A percentile compares a stretch with the other conserved stretches of the same genome.
These are phyloP conservation scores for Didymosphaeria variabile DNA, from an alignment of 2,329 filamentous ascomycete species.

Conservation along the genomic window DNA sequence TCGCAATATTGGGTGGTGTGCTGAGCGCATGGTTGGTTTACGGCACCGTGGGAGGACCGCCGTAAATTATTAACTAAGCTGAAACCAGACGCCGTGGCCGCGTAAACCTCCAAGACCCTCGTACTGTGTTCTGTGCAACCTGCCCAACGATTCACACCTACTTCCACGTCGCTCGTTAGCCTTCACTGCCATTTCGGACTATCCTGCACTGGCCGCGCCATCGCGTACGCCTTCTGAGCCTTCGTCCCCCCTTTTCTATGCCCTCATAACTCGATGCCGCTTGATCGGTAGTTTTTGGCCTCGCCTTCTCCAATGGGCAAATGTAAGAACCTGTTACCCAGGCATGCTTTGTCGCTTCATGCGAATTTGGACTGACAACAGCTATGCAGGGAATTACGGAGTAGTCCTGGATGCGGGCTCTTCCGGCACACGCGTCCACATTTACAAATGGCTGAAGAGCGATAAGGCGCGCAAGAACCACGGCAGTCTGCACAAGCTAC, in stretches of 20 bases:
- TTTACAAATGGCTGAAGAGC: conserved; percentile 92
- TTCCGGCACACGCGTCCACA: conserved; percentile 92
- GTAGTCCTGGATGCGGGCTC: conserved; percentile 98
- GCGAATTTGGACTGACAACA: conserved; percentile 32
- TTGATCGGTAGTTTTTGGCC: conserved; percentile 26
- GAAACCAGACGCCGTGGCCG: conserved; percentile 21
- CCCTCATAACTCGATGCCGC: conserved; percentile 39
- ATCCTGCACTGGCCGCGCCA: conserved; percentile 15
- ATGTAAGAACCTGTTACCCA: conserved; percentile 42
- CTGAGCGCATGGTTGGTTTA: background rate
- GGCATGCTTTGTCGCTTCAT: conserved; percentile 17
- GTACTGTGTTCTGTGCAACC: conserved; percentile 15
- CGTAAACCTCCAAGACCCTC: conserved; percentile 2
- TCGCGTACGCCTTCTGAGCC: conserved; percentile 9
- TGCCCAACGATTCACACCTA: conserved; percentile 8
- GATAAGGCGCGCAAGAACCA: conserved; percentile 68
- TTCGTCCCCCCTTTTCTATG: conserved; percentile 8
- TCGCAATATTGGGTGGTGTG: background rate
- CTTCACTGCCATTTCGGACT: background rate
- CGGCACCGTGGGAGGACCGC: background rate
- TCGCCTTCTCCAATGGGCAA: conserved; percentile 51
- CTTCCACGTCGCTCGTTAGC: conserved; percentile 40
- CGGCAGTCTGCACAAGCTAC: conserved; percentile 73
- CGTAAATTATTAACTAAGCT: conserved; percentile 16
- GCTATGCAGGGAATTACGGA: conserved; percentile 74